phyloP scores from a whole-genome alignment of 495 filamentous ascomycete species.

The Aspergillus ellipticus region DNA sequence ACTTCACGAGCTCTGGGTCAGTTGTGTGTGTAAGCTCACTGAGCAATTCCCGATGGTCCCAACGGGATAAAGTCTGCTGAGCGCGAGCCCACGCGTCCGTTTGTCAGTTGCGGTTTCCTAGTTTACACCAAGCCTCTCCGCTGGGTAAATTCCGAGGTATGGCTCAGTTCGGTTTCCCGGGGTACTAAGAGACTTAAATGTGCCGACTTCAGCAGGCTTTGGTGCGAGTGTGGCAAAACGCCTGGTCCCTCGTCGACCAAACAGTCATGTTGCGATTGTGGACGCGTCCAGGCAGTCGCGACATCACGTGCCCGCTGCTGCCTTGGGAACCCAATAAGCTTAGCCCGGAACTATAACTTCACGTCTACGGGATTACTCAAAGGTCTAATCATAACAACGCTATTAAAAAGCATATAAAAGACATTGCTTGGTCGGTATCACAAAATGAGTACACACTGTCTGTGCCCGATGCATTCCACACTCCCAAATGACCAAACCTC shows the following conservation, averaged over 20 bases:
- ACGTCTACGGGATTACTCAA: not conserved
- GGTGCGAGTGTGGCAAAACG: constrained; percentile 26
- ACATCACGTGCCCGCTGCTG: constrained; percentile 35
- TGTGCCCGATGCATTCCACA: not conserved
- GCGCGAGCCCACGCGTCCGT: not conserved
- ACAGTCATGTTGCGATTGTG: constrained; percentile 14
- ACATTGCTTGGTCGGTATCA: not conserved
- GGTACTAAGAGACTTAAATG: not conserved
- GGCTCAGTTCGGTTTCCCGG: not conserved
- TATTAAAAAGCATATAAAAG: not conserved
- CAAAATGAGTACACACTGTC: not conserved
- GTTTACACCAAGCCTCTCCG: not conserved
- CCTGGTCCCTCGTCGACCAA: constrained; percentile 10
- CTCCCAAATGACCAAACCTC: not conserved
- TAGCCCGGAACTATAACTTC: not conserved
- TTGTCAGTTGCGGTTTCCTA: not conserved
- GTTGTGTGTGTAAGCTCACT: not conserved
- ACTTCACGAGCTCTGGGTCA: not conserved
- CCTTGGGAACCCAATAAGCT: not conserved
- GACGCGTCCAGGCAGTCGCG: constrained; percentile 42
- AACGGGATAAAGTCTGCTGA: not conserved
- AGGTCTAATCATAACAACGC: not conserved
- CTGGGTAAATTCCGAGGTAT: not conserved
- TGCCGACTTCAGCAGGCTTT: not conserved
- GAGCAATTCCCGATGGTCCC: not conserved